Evolutionary conservation across 768 basidiomycete genomes (phyloP).

Genomic region (Boletus sensibilis): DNA sequence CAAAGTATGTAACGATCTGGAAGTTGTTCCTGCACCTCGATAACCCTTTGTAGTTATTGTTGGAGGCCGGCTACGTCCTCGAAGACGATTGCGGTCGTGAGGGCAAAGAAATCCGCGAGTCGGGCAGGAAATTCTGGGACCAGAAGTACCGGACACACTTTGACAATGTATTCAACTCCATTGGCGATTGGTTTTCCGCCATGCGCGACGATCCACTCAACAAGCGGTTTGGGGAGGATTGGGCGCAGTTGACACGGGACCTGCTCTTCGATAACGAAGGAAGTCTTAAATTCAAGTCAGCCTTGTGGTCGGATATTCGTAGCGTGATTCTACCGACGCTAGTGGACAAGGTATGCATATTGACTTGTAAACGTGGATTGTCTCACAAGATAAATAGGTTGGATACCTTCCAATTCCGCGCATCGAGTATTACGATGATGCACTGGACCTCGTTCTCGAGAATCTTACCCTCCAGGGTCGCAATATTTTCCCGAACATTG

Average conservation of each 20-base stretch:
- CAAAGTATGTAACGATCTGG: slow-evolving; percentile 41
- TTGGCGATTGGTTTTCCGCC: slow-evolving; percentile 77
- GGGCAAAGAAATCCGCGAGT: slow-evolving; percentile 61
- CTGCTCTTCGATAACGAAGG: slow-evolving; percentile 79
- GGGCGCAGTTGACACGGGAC: slow-evolving; percentile 77
- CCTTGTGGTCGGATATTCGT: slow-evolving; percentile 86
- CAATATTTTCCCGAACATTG: slow-evolving; percentile 84
- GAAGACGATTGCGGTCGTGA: slow-evolving; percentile 70
- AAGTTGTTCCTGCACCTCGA: neutral
- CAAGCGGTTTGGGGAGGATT: slow-evolving; percentile 77
- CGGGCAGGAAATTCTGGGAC: slow-evolving; percentile 77
- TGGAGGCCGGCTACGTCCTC: slow-evolving; percentile 86
- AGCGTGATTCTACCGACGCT: slow-evolving; percentile 77
- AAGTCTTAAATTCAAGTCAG: slow-evolving; percentile 81
- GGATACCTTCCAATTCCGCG: slow-evolving; percentile 89
- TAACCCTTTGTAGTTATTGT: slow-evolving; percentile 47
- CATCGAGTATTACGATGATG: slow-evolving; percentile 88
- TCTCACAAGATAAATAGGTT: slow-evolving; percentile 39
- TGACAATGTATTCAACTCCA: slow-evolving; percentile 70
- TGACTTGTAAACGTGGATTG: neutral
- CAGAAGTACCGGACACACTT: slow-evolving; percentile 73
- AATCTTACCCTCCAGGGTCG: slow-evolving; percentile 86
- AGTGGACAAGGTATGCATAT: slow-evolving; percentile 59
- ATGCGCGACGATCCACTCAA: slow-evolving; percentile 86
- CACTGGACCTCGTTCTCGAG: slow-evolving; percentile 87